phyloP scores from a whole-genome alignment of 2,329 filamentous ascomycete species.

The Exserohilum turcica region DNA sequence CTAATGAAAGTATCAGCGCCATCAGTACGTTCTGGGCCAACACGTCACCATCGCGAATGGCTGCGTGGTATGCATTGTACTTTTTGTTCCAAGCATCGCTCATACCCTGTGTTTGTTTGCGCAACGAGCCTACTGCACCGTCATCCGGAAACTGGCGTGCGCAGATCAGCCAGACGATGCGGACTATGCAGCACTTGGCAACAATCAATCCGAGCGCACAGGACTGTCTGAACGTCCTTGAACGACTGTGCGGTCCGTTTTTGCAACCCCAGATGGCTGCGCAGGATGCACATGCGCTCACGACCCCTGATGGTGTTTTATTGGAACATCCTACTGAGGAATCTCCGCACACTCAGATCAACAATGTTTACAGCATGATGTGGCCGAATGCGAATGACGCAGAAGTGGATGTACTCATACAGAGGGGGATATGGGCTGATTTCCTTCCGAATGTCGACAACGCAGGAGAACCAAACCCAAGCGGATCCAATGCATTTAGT shows the following conservation, averaged over 20 bases:
- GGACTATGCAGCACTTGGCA: conserved; percentile 47
- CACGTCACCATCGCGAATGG: conserved; percentile 48
- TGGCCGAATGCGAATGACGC: conserved; percentile 22
- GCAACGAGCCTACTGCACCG: conserved; percentile 49
- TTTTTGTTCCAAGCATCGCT: conserved; percentile 58
- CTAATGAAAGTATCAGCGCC: conserved; percentile 48
- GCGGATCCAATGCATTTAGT: background rate
- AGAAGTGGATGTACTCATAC: conserved; percentile 24
- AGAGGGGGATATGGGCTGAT: conserved; percentile 22
- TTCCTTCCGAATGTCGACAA: conserved; percentile 8
- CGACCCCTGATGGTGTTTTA: conserved; percentile 5
- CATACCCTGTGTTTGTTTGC: conserved; percentile 56
- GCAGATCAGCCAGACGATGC: conserved; percentile 49
- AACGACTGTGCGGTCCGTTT: conserved; percentile 48
- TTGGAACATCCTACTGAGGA: conserved; percentile 17
- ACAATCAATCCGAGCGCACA: conserved; percentile 50
- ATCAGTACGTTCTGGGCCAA: conserved; percentile 50
- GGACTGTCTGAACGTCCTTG: conserved; percentile 52
- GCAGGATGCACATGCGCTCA: conserved; percentile 3
- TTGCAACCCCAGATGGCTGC: conserved; percentile 5
- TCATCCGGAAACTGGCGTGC: conserved; percentile 49
- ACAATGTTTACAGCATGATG: conserved; percentile 24
- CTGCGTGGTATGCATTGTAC: conserved; percentile 53
- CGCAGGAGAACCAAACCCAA: background rate
- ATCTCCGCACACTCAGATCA: conserved; percentile 23